phyloP scores from a whole-genome alignment of 306 rosid genomes.

The Spatholobus suberectus region DNA sequence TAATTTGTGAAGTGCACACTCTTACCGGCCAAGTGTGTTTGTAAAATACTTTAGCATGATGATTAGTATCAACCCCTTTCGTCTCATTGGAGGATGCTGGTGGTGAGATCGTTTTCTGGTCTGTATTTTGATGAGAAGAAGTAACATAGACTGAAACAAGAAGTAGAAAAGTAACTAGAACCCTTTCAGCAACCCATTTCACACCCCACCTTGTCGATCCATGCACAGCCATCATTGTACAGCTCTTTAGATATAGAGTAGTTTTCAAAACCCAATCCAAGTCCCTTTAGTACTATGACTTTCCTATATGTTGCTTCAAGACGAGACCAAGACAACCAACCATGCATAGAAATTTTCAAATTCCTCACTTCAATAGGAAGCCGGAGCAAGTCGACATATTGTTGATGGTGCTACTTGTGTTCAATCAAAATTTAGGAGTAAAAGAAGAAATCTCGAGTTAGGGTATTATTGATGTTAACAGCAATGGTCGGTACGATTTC shows the following conservation, averaged over 20 bases:
- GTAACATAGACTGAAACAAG: slow-evolving; percentile 50
- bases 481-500: not conserved
- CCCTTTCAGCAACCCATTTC: slow-evolving; percentile 47
- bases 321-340: slow-evolving; percentile 18
- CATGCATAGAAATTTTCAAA: not conserved
- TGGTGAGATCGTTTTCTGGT: slow-evolving; percentile 43
- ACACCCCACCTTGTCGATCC: slow-evolving; percentile 47
- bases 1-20: not conserved
- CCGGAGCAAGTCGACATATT: not conserved
- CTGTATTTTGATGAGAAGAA: slow-evolving; percentile 45
- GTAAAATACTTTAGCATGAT: slow-evolving; percentile 51
- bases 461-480: slow-evolving; percentile 5
- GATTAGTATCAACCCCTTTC: slow-evolving; percentile 11
- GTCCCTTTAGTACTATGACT: not conserved
- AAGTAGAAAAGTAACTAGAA: slow-evolving; percentile 47
- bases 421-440: not conserved
- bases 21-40: slow-evolving; percentile 86
- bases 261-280: slow-evolving; percentile 20
- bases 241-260: not conserved
- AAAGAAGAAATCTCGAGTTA: not conserved
- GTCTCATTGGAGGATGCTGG: slow-evolving; percentile 31
- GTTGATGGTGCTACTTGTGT: not conserved
- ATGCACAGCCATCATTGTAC: slow-evolving; percentile 22
- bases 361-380: not conserved
- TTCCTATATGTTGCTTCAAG: slow-evolving; percentile 13